Percentiles rank a stretch among this genome's conserved stretches.
Conservation (phyloP, 2,329 filamentous ascomycete species). For the Pseudogymnoascus destructans region DNA sequence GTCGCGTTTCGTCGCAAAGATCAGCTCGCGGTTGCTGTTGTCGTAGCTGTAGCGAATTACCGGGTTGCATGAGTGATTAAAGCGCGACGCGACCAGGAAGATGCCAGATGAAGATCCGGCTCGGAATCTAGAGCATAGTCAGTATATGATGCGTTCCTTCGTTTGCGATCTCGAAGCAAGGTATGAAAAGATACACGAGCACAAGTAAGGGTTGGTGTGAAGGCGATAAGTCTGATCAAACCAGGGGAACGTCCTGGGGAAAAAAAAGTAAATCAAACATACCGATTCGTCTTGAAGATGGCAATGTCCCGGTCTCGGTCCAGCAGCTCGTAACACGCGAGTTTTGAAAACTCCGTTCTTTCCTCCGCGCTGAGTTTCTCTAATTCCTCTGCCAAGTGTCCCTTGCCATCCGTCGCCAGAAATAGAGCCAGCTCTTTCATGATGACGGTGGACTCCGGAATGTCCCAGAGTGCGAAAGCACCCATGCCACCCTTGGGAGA, state of each 20-base stretch:
- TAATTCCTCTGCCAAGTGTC: conserved; percentile 16
- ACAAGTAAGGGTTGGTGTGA: neutral
- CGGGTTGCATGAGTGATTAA: conserved; percentile 44
- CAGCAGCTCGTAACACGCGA: conserved; percentile 15
- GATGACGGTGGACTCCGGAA: conserved; percentile 18
- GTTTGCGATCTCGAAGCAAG: neutral
- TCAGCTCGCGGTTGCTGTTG: conserved; percentile 25
- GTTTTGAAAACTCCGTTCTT: conserved; percentile 14
- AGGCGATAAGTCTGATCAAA: neutral
- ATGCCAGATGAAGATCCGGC: conserved; percentile 25
- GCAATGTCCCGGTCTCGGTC: conserved; percentile 14
- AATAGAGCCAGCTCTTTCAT: conserved; percentile 21
- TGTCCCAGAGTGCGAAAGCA: conserved; percentile 22
- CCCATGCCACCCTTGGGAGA: conserved; percentile 23
- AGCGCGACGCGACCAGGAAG: conserved; percentile 39
- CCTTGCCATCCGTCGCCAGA: conserved; percentile 8
- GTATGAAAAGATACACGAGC: neutral
- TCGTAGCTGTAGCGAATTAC: conserved; percentile 35
- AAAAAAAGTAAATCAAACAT: neutral
- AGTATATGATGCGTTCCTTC: neutral
- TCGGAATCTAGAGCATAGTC: neutral
- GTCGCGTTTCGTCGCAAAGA: conserved; percentile 29
- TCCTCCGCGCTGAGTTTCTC: conserved; percentile 15
- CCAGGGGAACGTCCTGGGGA: neutral
- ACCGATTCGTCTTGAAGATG: conserved; percentile 25